These are phyloP conservation scores for Casuarina cunninghamiana DNA, from an alignment of 306 rosid genomes.

Conservation along the genomic window DNA sequence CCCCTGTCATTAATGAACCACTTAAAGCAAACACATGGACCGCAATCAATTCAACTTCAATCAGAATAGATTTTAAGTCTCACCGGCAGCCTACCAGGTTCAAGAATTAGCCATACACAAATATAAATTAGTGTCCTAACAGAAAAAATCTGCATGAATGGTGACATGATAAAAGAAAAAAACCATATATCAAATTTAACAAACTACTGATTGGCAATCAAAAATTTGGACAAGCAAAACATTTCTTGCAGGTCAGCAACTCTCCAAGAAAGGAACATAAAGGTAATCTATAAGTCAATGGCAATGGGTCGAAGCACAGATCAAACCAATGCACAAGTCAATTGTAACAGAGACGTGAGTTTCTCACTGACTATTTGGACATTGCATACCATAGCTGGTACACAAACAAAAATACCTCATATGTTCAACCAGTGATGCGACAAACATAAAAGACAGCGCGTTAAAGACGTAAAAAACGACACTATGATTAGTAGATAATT, in stretches of 20 bases:
- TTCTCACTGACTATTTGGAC: background rate
- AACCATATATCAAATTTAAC: background rate
- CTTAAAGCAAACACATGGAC: constrained; percentile 22
- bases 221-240: background rate
- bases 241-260: background rate
- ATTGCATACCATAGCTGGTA: background rate
- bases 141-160: background rate
- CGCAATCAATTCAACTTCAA: background rate
- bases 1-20: constrained; percentile 52
- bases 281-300: too few relatives aligned
- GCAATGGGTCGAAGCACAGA: background rate
- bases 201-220: background rate
- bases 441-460: background rate
- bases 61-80: constrained; percentile 10
- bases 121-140: background rate
- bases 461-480: background rate
- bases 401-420: background rate
- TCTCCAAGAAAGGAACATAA: background rate
- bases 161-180: background rate
- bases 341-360: background rate
- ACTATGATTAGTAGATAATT: background rate
- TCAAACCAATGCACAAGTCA: background rate
- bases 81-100: constrained; percentile 6
- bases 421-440: background rate
- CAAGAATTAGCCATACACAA: background rate